Base-by-base conservation (phyloP, 2,329 filamentous ascomycete genomes). In the Fusarium lateritium region DNA sequence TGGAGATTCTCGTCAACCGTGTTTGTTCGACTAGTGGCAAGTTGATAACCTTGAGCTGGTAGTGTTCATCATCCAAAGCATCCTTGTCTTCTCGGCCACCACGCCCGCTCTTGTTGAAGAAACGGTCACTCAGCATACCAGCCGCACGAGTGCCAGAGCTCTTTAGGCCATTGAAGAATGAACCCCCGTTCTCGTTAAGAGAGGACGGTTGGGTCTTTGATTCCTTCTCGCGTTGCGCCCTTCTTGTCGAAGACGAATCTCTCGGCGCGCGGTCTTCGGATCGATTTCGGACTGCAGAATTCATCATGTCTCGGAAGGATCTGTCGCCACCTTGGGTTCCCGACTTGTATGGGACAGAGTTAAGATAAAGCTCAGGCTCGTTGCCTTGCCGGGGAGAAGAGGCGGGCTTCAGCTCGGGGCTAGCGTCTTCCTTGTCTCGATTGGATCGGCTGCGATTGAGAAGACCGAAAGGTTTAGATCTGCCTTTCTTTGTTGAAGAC, bases 1-100 rank as follows among this genome's bases (percentile, higher is more conserved):
- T 97, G 9, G 94, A 97, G 76, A 98, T 98, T 67, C 95, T 88
- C 1, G 95, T 98, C 68, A 90, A 84, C n/a, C 95, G 89, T 8
- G 94, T 94, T 80, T 98, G 95, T 77, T 97, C 92, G 26, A 97
- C 86, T 31, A 98, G 83, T 2, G 94, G 94, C 50, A 92, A 84
- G 74, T 96, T 97, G 77, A 98, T 93, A 43, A 97, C 90, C 72
- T 92, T 93, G 74, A 94, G 86, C 56, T 92, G 86, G 75, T 98
- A 97, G 74, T 94, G 91, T 76, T 96, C 93, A 73, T 94, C 91
- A 70, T 94, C 93, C 14, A 94, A 81, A 3, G 87, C 79, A 63
- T 92, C 90, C 66, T 81, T 91, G 76, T 90, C 92, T 71, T 80
- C 87, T 38, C 90, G 88, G 70, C 89, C 92, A 76, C 92, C 92